Evolutionary conservation across 2,329 filamentous ascomycete species (phyloP).

Genomic region (Colletotrichum sp.): DNA sequence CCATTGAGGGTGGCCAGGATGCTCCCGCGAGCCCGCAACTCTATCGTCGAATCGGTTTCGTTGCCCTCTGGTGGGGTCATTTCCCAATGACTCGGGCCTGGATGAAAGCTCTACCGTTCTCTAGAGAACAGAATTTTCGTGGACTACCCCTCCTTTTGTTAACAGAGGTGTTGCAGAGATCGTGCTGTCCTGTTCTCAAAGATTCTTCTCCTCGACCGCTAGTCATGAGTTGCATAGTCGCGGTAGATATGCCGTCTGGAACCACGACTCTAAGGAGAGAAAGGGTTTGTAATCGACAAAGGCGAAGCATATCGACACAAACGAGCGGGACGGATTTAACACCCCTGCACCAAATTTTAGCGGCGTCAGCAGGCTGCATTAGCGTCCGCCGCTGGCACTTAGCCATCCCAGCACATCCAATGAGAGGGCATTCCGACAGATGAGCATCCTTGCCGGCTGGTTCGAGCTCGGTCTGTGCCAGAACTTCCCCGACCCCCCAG

Average conservation of each 20-base stretch:
- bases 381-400: background rate
- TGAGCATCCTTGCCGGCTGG: background rate
- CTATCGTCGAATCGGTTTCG: background rate
- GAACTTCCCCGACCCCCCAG: background rate
- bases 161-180: background rate
- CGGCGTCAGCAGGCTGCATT: constrained; percentile 17
- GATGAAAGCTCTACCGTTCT: background rate
- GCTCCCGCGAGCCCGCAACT: background rate
- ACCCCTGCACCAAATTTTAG: background rate
- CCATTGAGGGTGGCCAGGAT: background rate
- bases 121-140: background rate
- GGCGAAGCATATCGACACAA: background rate
- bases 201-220: background rate
- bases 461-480: background rate
- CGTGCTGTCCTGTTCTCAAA: background rate
- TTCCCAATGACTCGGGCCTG: background rate
- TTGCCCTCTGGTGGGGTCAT: background rate
- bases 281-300: background rate
- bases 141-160: background rate
- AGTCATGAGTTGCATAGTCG: background rate
- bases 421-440: background rate
- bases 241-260: background rate
- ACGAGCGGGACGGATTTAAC: background rate
- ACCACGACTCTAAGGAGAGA: background rate
- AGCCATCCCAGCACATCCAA: background rate